Evolutionary conservation across 1,284 basidiomycete genomes (phyloP).

Genomic region (Leccinum laetum): DNA sequence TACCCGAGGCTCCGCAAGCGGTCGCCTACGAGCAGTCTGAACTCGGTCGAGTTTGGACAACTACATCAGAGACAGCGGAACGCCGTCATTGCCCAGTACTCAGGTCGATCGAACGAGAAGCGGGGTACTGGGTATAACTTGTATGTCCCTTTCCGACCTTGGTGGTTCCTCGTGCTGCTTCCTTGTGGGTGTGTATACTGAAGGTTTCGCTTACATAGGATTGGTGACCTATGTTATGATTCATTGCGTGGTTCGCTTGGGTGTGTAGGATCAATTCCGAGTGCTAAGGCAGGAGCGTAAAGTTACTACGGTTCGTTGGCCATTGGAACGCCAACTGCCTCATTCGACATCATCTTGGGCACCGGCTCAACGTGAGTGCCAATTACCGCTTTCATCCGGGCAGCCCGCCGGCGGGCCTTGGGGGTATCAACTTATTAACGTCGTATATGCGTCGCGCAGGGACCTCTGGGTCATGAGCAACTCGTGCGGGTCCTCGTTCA

Average conservation of each 20-base stretch:
- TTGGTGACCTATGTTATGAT: slow-evolving; percentile 27
- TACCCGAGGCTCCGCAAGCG: slow-evolving; percentile 34
- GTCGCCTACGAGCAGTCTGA: slow-evolving; percentile 10
- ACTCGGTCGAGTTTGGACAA: slow-evolving; percentile 9
- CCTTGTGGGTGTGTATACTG: neutral
- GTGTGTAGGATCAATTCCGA: neutral
- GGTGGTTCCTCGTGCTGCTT: neutral
- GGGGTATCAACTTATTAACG: slow-evolving; percentile 9
- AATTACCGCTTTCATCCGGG: neutral
- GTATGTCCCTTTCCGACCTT: slow-evolving; percentile 13
- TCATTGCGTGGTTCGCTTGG: slow-evolving; percentile 16
- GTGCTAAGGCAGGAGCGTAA: slow-evolving; percentile 1
- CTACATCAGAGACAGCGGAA: slow-evolving; percentile 30
- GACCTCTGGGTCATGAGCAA: slow-evolving; percentile 27
- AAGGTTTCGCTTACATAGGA: slow-evolving; percentile 14
- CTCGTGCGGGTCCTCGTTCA: slow-evolving; percentile 20
- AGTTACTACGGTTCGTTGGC: slow-evolving; percentile 44
- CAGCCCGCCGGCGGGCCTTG: slow-evolving; percentile 3
- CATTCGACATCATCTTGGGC: slow-evolving; percentile 46
- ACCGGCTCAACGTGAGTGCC: slow-evolving; percentile 54
- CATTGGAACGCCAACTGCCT: slow-evolving; percentile 39
- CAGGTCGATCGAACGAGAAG: slow-evolving; percentile 9
- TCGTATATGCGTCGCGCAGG: slow-evolving; percentile 8
- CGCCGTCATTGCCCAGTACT: slow-evolving; percentile 21
- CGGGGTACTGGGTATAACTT: slow-evolving; percentile 32